These are phyloP conservation scores for Phoma sp. DNA, from an alignment of 2,329 filamentous ascomycete species.

Conservation along the genomic window DNA sequence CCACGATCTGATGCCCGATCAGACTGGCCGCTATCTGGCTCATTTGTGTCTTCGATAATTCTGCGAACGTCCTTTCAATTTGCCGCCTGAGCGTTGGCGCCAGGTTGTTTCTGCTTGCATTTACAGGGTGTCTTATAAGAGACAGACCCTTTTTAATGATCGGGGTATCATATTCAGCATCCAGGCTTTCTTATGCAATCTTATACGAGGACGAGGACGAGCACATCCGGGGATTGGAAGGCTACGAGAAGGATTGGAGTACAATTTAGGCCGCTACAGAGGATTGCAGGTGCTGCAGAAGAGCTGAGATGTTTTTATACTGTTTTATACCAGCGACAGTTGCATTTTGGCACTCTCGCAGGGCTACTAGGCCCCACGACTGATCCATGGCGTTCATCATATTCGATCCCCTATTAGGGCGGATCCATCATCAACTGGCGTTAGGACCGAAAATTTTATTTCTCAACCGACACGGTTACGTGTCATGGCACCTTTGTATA, in stretches of 20 bases:
- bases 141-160: constrained; percentile 26
- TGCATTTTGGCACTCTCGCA: constrained; percentile 41
- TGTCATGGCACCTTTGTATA: constrained; percentile 29
- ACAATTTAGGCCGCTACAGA: not conserved
- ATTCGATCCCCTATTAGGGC: constrained; percentile 26
- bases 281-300: not conserved
- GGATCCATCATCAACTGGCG: constrained; percentile 27
- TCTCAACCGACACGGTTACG: constrained; percentile 17
- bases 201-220: not conserved
- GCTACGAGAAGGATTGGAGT: not conserved
- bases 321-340: constrained; percentile 38
- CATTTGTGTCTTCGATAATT: constrained; percentile 9
- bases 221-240: not conserved
- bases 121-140: constrained; percentile 41
- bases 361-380: constrained; percentile 35
- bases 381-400: constrained; percentile 38
- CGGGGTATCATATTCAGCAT: constrained; percentile 9
- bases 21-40: not conserved
- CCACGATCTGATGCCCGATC: not conserved
- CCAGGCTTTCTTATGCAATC: constrained; percentile 1
- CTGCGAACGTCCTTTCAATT: constrained; percentile 10
- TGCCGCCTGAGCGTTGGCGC: constrained; percentile 25
- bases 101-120: constrained; percentile 31
- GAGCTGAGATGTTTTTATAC: constrained; percentile 19
- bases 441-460: constrained; percentile 25